Base-by-base conservation (phyloP, 345 rosid species). In the Atalantia buxifolia region DNA sequence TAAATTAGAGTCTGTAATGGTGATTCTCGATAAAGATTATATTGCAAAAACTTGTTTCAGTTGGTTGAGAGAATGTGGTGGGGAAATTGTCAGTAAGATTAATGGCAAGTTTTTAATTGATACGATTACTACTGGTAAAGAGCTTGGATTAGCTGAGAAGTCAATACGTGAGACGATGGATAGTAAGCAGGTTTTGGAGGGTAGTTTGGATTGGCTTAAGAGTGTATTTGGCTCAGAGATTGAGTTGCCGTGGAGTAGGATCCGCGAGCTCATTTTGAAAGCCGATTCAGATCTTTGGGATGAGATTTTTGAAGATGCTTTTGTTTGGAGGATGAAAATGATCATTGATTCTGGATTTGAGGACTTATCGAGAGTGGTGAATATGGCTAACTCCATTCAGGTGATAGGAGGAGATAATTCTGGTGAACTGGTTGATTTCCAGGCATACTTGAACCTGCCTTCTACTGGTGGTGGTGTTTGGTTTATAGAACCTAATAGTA, bases 201-300 rank as follows among this genome's bases (percentile, higher is more conserved):
- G 92, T 77, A 96, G 95, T 88, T 86, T 94, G 86, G 98, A 94
- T 63, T 96, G 99, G 99, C 95, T 96, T 75, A 90, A 84, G 86
- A 87, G 82, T 77, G 98, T 94, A 68, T 96, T 96, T 22, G 98
- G 99, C 70, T 96, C 98, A 64, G 99, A 96, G 86, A 87, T 96
- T 10, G 98, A 93, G 88, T 83, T 92, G 81, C 99, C 98, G 10
- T 96, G 99, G 99, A 92, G 92, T 81, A 92, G 98, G 83, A 94
- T 90, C 60, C 82, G 92, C 30, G 99, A 96, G 82, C 93, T 96
- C 79, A 98, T 96, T 79, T 76, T 96, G 77, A 91, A 88, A 75
- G 98, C 89, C 68, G 95, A 93, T 82, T 90, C 89, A 30, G 95
- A 96, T 84, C 90, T 94, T 76, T 94, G 99, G 99, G 92, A 94